Conservation (phyloP, 768 basidiomycete species). For the Calocera viscosa region DNA sequence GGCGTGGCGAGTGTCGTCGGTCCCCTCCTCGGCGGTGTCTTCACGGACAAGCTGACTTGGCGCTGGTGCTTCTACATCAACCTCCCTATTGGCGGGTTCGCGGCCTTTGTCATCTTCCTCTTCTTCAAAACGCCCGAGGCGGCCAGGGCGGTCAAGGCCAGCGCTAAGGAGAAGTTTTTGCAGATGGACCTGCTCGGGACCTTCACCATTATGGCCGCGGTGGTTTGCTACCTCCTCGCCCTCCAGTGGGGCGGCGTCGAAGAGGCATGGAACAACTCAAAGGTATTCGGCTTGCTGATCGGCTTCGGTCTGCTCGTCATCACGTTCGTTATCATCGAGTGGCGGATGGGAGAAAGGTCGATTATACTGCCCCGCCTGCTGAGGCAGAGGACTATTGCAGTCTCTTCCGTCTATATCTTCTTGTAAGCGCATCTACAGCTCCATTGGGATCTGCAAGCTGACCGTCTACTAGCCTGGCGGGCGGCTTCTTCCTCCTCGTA, state of each 20-base stretch:
- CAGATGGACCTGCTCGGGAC: conserved; percentile 1
- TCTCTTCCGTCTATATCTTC: conserved; percentile 1
- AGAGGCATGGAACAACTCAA: background rate
- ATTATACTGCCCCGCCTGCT: background rate
- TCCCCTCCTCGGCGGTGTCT: conserved; percentile 13
- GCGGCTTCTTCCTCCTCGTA: conserved; percentile 1
- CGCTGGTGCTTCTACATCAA: conserved; percentile 16
- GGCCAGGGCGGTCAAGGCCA: background rate
- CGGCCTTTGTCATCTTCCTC: conserved; percentile 10
- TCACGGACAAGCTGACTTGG: conserved; percentile 12
- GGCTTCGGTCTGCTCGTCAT: background rate
- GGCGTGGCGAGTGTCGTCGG: background rate
- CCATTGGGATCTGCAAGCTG: background rate
- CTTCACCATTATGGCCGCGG: conserved; percentile 2
- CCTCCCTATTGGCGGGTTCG: conserved; percentile 11
- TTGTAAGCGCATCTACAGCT: background rate
- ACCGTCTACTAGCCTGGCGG: background rate
- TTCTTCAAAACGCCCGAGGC: conserved; percentile 10
- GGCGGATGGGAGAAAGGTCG: background rate
- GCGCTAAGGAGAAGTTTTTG: background rate
- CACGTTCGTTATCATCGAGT: background rate
- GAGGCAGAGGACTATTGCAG: background rate
- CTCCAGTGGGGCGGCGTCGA: background rate
- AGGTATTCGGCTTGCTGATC: background rate
- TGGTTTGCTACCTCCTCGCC: background rate